These are phyloP conservation scores for Arachnomyces sp. DNA, from an alignment of 2,329 filamentous ascomycete genomes.

Conservation along the genomic window DNA sequence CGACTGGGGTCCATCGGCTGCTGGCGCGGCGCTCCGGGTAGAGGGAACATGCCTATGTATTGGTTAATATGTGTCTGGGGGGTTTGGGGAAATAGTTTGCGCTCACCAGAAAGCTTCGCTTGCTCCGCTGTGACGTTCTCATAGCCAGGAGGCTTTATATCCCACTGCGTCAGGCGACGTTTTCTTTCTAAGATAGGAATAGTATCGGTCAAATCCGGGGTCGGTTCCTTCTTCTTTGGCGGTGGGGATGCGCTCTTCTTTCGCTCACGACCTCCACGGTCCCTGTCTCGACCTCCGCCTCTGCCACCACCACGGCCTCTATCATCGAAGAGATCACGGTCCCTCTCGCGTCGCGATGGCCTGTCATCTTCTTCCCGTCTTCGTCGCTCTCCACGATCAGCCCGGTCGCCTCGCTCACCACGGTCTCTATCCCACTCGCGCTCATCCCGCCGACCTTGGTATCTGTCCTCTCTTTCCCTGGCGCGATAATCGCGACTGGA, in stretches of 20 bases:
- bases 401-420: constrained; percentile 51
- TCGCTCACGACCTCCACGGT: constrained; percentile 50
- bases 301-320: constrained; percentile 41
- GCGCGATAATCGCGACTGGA: constrained; percentile 89
- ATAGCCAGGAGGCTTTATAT: constrained; percentile 97
- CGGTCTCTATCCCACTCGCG: constrained; percentile 71
- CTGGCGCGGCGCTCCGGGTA: constrained; percentile 88
- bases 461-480: constrained; percentile 87
- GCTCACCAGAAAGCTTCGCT: constrained; percentile 75
- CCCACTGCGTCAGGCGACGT: constrained; percentile 95
- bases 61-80: background rate
- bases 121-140: constrained; percentile 98
- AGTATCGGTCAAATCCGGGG: constrained; percentile 84
- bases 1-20: constrained; percentile 92
- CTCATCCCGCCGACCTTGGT: constrained; percentile 66
- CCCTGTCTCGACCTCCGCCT: constrained; percentile 30
- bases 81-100: background rate
- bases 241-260: constrained; percentile 73
- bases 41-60: constrained; percentile 76
- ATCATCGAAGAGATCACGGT: constrained; percentile 58
- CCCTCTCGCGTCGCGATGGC: constrained; percentile 39
- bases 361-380: constrained; percentile 62
- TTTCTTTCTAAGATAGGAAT: constrained; percentile 77
- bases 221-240: constrained; percentile 87
- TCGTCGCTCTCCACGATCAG: constrained; percentile 54